These are phyloP conservation scores for Gossypium schwendimanii DNA, from an alignment of 441 rosid species.

Conservation along the genomic window DNA sequence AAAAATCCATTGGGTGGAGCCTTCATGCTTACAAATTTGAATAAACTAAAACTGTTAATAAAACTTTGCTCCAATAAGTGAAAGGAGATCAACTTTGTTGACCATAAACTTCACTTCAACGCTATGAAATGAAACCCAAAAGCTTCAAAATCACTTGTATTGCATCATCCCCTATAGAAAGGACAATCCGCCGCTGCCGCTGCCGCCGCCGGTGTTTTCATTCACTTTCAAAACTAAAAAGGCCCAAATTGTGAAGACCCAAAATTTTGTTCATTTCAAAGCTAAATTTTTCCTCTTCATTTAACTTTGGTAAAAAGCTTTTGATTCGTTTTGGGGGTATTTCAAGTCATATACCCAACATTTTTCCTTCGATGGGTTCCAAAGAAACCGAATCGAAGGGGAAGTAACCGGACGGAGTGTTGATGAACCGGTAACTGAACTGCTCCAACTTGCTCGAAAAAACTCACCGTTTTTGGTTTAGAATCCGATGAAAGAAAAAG, in stretches of 20 bases:
- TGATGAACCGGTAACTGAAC: constrained; percentile 1
- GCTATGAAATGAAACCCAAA: background rate
- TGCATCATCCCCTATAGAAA: too few species aligned
- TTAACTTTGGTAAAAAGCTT: background rate
- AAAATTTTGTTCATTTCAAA: constrained; percentile 15
- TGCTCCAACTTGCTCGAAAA: background rate
- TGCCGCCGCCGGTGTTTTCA: background rate
- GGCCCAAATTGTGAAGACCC: constrained; percentile 15
- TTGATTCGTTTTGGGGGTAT: background rate
- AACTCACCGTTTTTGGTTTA: background rate
- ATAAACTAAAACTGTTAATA: background rate
- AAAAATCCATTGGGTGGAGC: constrained; percentile 74
- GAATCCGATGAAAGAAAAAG: background rate
- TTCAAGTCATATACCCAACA: background rate
- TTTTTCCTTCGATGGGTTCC: background rate
- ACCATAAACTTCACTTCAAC: constrained; percentile 24
- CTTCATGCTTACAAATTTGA: constrained; percentile 54
- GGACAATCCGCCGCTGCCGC: background rate
- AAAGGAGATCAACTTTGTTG: constrained; percentile 22
- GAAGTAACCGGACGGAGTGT: background rate
- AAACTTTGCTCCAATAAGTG: constrained; percentile 17
- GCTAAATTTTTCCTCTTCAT: constrained; percentile 13
- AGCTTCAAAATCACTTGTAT: background rate
- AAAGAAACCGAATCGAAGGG: background rate
- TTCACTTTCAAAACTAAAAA: constrained; percentile 16